Conservation (phyloP, 208 protist species). For the Leishmania guyanensis region DNA sequence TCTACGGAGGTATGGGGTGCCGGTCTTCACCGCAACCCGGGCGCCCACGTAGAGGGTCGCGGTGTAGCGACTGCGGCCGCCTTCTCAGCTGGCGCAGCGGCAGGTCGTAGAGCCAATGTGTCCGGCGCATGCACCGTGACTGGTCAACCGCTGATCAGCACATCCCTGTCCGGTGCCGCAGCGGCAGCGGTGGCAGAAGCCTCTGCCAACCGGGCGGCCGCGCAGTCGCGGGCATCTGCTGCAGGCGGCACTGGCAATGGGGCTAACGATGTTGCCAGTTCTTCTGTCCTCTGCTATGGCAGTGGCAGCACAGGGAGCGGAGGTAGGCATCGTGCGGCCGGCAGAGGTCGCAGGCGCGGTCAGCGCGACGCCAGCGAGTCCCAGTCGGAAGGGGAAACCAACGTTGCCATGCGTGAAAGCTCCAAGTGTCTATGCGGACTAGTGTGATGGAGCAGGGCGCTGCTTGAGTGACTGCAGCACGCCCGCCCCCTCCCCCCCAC, state of each 20-base stretch:
- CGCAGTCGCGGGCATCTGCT: not conserved
- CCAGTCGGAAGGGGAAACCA: slow-evolving; percentile 25
- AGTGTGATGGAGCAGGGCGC: slow-evolving; percentile 1
- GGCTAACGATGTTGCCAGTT: not conserved
- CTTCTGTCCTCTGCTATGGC: not conserved
- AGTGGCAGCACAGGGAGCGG: not conserved
- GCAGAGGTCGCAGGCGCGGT: not conserved
- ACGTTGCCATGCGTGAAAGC: slow-evolving; percentile 39
- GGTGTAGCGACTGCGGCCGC: not conserved
- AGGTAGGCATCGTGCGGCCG: not conserved
- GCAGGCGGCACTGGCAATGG: slow-evolving; percentile 16
- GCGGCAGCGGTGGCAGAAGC: slow-evolving; percentile 16
- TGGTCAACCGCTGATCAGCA: not conserved
- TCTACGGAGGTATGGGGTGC: slow-evolving; percentile 21
- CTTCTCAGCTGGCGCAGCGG: slow-evolving; percentile 2
- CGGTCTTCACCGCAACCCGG: slow-evolving; percentile 20
- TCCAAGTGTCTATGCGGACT: slow-evolving; percentile 42
- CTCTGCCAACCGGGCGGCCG: slow-evolving; percentile 13
- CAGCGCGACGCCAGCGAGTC: slow-evolving; percentile 16
- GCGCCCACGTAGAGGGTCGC: not conserved
- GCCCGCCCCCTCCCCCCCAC: not conserved
- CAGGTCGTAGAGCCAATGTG: not conserved
- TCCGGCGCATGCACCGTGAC: not conserved
- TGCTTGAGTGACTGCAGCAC: too few relatives aligned
- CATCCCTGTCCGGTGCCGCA: not conserved